Conservation (phyloP, 2,329 filamentous ascomycete genomes). For the Helicocarpus griseus region DNA sequence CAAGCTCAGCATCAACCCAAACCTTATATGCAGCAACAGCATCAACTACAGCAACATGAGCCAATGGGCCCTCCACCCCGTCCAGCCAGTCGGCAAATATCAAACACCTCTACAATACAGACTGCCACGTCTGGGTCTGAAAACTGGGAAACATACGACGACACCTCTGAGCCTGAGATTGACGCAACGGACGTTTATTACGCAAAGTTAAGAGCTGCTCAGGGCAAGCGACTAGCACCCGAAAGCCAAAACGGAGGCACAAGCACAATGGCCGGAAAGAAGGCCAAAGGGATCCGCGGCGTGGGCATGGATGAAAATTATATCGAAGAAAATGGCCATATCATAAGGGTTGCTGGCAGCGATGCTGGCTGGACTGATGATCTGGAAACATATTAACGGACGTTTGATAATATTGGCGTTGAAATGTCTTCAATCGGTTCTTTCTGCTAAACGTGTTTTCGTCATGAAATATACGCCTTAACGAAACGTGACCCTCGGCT, state of each 20-base stretch:
- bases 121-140: constrained; percentile 71
- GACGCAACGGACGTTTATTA: constrained; percentile 73
- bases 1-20: constrained; percentile 15
- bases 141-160: constrained; percentile 96
- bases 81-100: constrained; percentile 54
- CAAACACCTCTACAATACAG: constrained; percentile 55
- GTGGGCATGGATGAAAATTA: constrained; percentile 34
- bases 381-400: constrained; percentile 30
- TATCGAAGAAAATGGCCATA: constrained; percentile 33
- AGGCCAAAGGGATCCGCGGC: constrained; percentile 38
- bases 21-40: constrained; percentile 22
- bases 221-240: constrained; percentile 51
- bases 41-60: constrained; percentile 1
- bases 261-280: constrained; percentile 28
- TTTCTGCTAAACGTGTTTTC: neutral
- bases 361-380: constrained; percentile 48
- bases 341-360: constrained; percentile 40
- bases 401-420: neutral
- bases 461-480: too few species aligned
- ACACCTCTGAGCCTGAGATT: constrained; percentile 62
- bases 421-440: neutral
- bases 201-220: constrained; percentile 61
- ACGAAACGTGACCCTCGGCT: neutral
- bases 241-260: constrained; percentile 26
- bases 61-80: constrained; percentile 23